Base-by-base conservation (phyloP, 2,329 filamentous ascomycete species). In the Penicillium glabrum region DNA sequence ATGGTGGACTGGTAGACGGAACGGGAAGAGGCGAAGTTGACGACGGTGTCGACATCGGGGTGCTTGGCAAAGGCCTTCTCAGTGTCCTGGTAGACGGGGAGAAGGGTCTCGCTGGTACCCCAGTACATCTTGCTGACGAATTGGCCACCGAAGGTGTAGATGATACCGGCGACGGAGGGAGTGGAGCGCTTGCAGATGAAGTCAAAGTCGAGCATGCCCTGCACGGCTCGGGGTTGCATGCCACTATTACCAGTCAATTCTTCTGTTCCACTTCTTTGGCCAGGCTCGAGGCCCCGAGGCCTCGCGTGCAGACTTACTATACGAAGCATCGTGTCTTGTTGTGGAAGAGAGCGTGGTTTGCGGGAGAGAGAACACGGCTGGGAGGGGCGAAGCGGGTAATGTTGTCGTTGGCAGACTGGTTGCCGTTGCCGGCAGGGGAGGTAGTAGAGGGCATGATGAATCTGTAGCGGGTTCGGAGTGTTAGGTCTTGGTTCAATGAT, bases 61-160 rank as follows among this genome's bases (percentile, higher is more conserved):
- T 99, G 95, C 88, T 99, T 99, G 79, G 86, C 86, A 75, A 97
- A 88, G 69, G 95, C 95, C 85, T 97, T 96, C 69, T 86, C 83
- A 49, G 93, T 89, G 73, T 91, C 86, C 83, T 99, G 93, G 86
- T 99, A 99, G 77, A 99, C 95, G 63, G 95, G 95, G 69, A 99
- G 87, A 66, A 99, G 88, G 62, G 95, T 99, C 85, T 99, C 95
- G 82, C 92, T 97, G 75, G 95, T 99, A 74, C 95, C 95, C 95
- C 95, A 99, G 90, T 99, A 99, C 95, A 99, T 98, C 89, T 99
- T 99, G 88, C 92, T 97, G 77, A 99, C 95, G 87, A 99, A 99
- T 82, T 99, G 95, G 68, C 95, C 95, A 77, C 95, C 95, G 75
- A 99, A 99, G 70, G 95, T 97, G 85, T 99, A 99, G 85, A 99